These are phyloP conservation scores for Theobroma cacao DNA, from an alignment of 345 rosid species.

Conservation along the genomic window DNA sequence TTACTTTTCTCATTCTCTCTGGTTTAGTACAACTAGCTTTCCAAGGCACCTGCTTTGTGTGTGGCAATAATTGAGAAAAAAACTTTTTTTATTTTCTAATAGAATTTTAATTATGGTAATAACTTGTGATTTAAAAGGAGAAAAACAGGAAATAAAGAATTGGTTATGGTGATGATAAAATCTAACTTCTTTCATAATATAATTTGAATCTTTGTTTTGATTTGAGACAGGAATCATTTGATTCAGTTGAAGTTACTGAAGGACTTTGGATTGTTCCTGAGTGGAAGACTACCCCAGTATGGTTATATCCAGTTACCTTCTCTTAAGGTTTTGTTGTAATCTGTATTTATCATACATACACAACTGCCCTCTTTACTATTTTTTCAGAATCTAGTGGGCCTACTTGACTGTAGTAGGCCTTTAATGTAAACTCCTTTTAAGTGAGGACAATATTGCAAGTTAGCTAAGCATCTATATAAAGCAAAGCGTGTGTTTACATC, in stretches of 20 bases:
- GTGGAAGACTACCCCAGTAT: constrained; percentile 80
- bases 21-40: background rate
- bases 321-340: constrained; percentile 1
- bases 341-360: background rate
- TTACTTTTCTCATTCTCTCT: constrained; percentile 1
- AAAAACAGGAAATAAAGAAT: background rate
- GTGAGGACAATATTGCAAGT: background rate
- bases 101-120: background rate
- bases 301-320: constrained; percentile 26
- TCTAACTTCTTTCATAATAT: background rate
- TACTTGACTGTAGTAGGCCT: background rate
- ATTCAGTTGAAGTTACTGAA: constrained; percentile 58
- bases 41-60: background rate
- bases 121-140: background rate
- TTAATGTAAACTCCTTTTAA: background rate
- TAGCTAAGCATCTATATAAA: background rate
- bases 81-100: background rate
- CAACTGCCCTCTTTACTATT: background rate
- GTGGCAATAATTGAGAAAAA: constrained; percentile 1
- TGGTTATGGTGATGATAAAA: too few species aligned
- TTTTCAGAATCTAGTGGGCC: background rate
- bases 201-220: constrained; percentile 2
- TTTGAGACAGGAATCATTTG: constrained; percentile 65
- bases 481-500: background rate
- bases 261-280: constrained; percentile 90